Conservation (phyloP, 208 protist genomes). For the Lotmaria passim region DNA sequence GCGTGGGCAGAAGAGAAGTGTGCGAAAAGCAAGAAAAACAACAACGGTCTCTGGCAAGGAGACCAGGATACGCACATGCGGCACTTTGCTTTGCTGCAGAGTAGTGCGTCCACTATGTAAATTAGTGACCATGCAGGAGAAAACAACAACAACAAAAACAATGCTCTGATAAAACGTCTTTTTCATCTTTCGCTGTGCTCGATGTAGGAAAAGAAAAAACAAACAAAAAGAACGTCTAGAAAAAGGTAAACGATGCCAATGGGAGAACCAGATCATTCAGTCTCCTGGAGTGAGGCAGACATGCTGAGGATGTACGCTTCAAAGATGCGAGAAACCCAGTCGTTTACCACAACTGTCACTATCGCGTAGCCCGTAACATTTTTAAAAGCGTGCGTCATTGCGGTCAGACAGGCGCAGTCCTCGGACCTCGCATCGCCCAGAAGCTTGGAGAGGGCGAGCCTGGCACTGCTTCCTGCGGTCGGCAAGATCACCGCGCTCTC, state of each 20-base stretch:
- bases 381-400: background rate
- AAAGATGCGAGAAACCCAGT: slow-evolving; percentile 21
- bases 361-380: background rate
- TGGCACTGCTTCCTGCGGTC: background rate
- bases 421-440: background rate
- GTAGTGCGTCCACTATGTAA: background rate
- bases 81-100: background rate
- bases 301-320: slow-evolving; percentile 1
- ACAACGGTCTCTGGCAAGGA: no score
- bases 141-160: no score
- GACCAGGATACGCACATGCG: no score
- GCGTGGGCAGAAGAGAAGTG: slow-evolving; percentile 21
- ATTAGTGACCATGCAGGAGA: no score
- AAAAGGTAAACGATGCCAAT: no score
- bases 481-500: background rate
- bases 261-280: no score
- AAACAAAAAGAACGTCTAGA: no score
- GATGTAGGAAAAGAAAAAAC: no score
- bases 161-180: no score
- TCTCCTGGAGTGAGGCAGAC: background rate
- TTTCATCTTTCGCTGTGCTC: no score
- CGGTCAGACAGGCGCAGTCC: background rate
- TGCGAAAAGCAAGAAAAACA: background rate
- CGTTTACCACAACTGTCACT: slow-evolving; percentile 9
- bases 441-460: background rate